A percentile compares a stretch with the other conserved stretches of the same genome.
Conservation (phyloP, 306 rosid species). For the Casuarina glauca region DNA sequence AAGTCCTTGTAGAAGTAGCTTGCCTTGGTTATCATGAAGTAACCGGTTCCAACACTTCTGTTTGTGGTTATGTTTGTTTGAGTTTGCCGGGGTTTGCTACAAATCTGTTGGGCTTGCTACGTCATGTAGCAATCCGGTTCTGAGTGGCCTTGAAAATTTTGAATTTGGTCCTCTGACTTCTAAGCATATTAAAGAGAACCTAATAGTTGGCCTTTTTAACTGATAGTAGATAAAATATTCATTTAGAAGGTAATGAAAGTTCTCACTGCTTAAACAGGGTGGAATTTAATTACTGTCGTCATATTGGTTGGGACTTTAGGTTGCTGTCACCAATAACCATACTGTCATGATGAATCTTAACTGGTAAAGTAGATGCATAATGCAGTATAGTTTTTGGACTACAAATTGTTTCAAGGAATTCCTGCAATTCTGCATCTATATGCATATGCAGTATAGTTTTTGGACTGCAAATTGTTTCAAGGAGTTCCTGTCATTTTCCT, state of each 20-base stretch:
- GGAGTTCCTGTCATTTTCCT: not conserved
- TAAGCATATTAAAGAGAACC: not conserved
- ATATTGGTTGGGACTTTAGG: not conserved
- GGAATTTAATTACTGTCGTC: not conserved
- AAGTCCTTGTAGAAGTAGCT: conserved; percentile 25
- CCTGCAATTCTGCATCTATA: not conserved
- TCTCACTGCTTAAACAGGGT: not conserved
- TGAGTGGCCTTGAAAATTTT: not conserved
- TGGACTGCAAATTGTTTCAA: not conserved
- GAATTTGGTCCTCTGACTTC: not conserved
- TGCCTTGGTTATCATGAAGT: not conserved
- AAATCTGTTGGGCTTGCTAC: not conserved
- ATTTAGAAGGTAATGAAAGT: not conserved
- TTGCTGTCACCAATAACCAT: not conserved
- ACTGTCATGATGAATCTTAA: not conserved
- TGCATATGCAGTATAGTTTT: not conserved
- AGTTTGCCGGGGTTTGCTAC: not conserved
- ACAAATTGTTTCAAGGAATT: not conserved
- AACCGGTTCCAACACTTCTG: not conserved
- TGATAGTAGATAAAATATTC: not conserved
- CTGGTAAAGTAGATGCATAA: not conserved
- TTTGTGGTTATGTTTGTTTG: not conserved
- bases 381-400: not conserved
- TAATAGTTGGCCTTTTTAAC: not conserved
- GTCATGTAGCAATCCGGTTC: not conserved